Conservation (phyloP, 306 rosid genomes). For the Canavalia ensiformis region DNA sequence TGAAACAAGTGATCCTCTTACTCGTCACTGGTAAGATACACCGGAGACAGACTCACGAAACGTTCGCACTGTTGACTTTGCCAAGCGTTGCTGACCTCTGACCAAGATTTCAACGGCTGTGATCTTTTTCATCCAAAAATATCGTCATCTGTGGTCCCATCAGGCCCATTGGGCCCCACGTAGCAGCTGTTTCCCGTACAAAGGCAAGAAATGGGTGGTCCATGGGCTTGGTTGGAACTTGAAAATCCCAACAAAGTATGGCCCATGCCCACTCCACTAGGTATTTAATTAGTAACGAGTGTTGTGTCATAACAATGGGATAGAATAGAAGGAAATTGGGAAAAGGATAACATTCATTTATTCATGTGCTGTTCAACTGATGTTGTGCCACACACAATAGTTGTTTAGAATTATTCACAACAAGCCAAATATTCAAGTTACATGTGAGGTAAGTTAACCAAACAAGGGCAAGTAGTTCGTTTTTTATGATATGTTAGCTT, state of each 20-base stretch:
- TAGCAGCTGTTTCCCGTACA: slow-evolving; percentile 36
- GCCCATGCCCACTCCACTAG: slow-evolving; percentile 35
- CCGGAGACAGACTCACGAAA: not conserved
- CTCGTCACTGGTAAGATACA: not conserved
- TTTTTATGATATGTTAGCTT: not conserved
- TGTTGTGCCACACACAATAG: not conserved
- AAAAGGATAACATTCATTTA: slow-evolving; percentile 41
- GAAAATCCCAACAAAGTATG: not conserved
- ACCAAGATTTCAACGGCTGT: slow-evolving; percentile 8
- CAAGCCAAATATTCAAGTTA: slow-evolving; percentile 45
- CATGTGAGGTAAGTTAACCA: slow-evolving; percentile 45
- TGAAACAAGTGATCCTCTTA: slow-evolving; percentile 4
- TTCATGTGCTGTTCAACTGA: slow-evolving; percentile 31
- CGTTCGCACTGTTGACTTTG: slow-evolving; percentile 30
- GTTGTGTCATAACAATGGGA: slow-evolving; percentile 11
- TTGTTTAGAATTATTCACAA: slow-evolving; percentile 26
- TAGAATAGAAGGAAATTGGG: not conserved
- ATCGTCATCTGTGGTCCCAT: not conserved
- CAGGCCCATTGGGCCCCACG: slow-evolving; percentile 36
- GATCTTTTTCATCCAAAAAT: not conserved
- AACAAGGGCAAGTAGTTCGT: not conserved
- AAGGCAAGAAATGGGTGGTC: slow-evolving; percentile 40
- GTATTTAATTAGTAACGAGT: not conserved
- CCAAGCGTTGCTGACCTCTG: not conserved
- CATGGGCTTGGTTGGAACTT: slow-evolving; percentile 41